A percentile compares a stretch with the other conserved stretches of the same genome.
phyloP scores from a whole-genome alignment of 805 yeast species.

The Wickerhamiella sergipiensis region DNA sequence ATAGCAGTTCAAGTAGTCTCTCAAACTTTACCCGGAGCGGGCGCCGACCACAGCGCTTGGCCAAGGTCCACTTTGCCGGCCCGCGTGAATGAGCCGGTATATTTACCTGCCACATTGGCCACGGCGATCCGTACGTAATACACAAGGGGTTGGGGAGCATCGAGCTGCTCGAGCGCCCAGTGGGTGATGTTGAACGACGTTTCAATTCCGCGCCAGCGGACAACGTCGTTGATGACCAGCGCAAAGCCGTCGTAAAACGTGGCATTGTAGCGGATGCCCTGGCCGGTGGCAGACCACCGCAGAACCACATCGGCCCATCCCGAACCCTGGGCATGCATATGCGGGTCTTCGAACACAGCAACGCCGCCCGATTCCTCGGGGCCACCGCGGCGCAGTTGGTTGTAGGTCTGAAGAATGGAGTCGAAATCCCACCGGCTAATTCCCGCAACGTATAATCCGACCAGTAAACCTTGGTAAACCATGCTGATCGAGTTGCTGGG shows the following conservation, averaged over 20 bases:
- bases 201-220: conserved; percentile 47
- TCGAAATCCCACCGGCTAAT: conserved; percentile 90
- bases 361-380: conserved; percentile 27
- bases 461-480: conserved; percentile 67
- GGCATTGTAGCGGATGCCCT: neutral
- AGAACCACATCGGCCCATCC: conserved; percentile 20
- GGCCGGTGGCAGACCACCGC: conserved; percentile 14
- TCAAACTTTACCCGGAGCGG: neutral
- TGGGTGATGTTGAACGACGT: conserved; percentile 25
- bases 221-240: conserved; percentile 65
- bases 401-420: conserved; percentile 66
- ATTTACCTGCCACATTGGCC: conserved; percentile 4
- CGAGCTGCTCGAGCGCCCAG: conserved; percentile 8
- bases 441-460: conserved; percentile 75
- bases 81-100: conserved; percentile 2
- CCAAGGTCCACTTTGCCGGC: neutral
- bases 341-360: conserved; percentile 14
- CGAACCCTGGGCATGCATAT: neutral
- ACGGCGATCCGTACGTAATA: conserved; percentile 14
- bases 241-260: conserved; percentile 37
- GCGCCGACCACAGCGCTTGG: neutral
- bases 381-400: conserved; percentile 56
- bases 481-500: conserved; percentile 20
- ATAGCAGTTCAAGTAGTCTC: no score
- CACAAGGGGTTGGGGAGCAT: neutral